Base-by-base conservation (phyloP, 2,329 filamentous ascomycete genomes). In the Neopestalotiopsis rosae region DNA sequence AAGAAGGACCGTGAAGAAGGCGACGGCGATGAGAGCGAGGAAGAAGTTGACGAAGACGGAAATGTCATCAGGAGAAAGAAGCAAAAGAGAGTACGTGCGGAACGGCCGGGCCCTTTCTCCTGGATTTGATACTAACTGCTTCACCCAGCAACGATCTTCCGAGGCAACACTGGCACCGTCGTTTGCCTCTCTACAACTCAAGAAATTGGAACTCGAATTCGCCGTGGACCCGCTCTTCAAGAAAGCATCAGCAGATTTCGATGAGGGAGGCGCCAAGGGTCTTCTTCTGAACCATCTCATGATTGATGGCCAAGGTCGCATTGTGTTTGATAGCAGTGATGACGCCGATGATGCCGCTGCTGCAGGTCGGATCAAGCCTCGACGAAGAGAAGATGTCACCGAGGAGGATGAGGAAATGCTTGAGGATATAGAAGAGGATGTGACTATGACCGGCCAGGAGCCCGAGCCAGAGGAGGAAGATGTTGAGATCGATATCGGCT, bases 141-240 rank as follows among this genome's bases (percentile, higher is more conserved):
- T 12, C 38, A 64, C 28, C 89, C 86, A 84, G 69, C 89, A 92
- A 79, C 88, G 94, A 69, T 95, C 93, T 30, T 95, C 96, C 9
- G 96, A 99, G 82, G 92, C 94, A n/a, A 99, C 96, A 0, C 85
- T 99, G 5, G 96, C 93, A 3, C 91, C 93, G 0, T 96, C 94
- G 0, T 98, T 98, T 79, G 89, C 92, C 57, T 91, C 95, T 20
- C 79, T 99, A 67, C 94, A 97, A 78, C 86, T 98, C 74, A 99
- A 99, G 82, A 99, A 98, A 81, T 95, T 99, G 76, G 96, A 99
- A 75, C 87, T 98, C 59, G 96, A 99, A 77, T 98, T 99, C 73
- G 91, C 95, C 0, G 95, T 99, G 5, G 96, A 99, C 77, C 96
- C 96, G 2, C 83, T 99, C n/a, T 99, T 99, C 88, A 99, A 99